phyloP scores from a whole-genome alignment of 2,329 filamentous ascomycete genomes.

The Bimuria novae-zelandiae region DNA sequence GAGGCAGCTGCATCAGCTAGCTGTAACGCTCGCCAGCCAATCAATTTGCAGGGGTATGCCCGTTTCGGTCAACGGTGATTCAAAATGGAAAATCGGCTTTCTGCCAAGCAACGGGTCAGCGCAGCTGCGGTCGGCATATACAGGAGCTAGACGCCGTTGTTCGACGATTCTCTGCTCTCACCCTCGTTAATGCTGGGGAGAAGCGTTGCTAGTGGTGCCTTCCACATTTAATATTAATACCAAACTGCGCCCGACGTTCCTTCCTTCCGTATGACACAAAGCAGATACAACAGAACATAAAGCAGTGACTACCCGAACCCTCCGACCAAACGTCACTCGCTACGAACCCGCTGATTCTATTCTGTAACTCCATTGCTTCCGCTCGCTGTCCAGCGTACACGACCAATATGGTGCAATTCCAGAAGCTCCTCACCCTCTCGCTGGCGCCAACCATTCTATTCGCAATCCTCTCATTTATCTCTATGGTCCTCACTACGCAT shows the following conservation, averaged over 20 bases:
- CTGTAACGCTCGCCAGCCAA: not conserved
- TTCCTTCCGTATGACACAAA: not conserved
- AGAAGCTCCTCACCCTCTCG: conserved; percentile 25
- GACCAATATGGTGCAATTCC: not conserved
- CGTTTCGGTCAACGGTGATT: not conserved
- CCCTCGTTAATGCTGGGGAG: not conserved
- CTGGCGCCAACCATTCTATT: conserved; percentile 32
- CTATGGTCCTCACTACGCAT: conserved; percentile 32
- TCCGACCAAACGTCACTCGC: not conserved
- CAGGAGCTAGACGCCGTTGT: not conserved
- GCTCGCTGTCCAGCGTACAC: not conserved
- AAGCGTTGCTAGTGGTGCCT: not conserved
- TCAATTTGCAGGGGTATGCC: conserved; percentile 1
- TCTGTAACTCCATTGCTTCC: not conserved
- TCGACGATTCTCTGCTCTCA: not conserved
- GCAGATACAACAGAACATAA: not conserved
- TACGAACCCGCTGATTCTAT: not conserved
- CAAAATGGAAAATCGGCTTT: conserved; percentile 2
- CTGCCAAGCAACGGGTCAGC: conserved; percentile 5
- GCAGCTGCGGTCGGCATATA: not conserved
- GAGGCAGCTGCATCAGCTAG: not conserved
- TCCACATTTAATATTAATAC: not conserved
- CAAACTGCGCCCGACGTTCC: not conserved
- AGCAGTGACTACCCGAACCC: not conserved
- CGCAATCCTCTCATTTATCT: conserved; percentile 32